Evolutionary conservation across 495 filamentous ascomycete genomes (phyloP), one percentile per base, ranked within the genome.

Genomic region (Acidiella bohemica): DNA sequence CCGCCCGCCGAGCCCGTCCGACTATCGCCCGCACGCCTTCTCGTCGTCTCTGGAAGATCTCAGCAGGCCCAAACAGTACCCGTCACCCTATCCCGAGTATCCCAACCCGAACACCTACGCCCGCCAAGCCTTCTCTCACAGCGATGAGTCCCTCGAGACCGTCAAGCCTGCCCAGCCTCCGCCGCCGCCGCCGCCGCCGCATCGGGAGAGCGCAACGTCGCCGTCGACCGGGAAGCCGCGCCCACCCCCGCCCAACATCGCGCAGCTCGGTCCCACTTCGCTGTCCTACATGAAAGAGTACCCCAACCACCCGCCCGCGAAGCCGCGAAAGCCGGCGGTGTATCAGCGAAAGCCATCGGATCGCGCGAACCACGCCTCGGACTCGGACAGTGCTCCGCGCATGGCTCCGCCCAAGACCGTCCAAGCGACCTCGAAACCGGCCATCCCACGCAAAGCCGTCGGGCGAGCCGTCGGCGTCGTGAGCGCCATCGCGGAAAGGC

Each of bases 271-370:
- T 13, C 31, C 36, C 4, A 42, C 21, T 6, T 42, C 42, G 3
- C 9, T 55, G 12, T 32, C 53, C 0, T 62, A 60, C 41, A 49
- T 59, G 41, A 60, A 58, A 29, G 59, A 60, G 39, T 62, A 57
- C 28, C 54, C 58, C 6, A 46, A 44, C 9, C 32, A 50, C 16
- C 38, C 46, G 9, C 44, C 53, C 13, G 32, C 25, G 11, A 45
- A 50, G 39, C 49, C 52, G 1, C 32, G 23, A 16, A 41, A 40
- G 28, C 35, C 47, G 16, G n/a, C 41, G 12, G 23, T 30, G 1
- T 5, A 37, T 4, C 35, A 28, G 4, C 19, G n/a, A 2, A 27
- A 18, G 19, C 12, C 34, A 14, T 11, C 26, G 9, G 42, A 39
- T 23, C 42, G 33, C 14, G 25, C 14, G 18, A 2, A 32, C 21